phyloP scores from a whole-genome alignment of 495 filamentous ascomycete genomes.

The Aspergillus hancockii region DNA sequence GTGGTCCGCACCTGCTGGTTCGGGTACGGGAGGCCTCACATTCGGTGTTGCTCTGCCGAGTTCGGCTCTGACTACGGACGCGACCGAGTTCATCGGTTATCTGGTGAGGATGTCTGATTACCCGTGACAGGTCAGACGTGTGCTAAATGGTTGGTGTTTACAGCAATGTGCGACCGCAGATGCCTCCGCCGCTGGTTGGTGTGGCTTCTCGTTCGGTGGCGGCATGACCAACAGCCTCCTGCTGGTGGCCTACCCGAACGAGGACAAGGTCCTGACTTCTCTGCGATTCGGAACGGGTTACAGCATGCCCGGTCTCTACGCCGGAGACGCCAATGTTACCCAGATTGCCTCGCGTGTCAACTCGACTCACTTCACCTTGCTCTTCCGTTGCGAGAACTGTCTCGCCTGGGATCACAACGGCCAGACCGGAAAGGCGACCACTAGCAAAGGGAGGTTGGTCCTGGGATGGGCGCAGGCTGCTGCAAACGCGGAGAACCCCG shows the following conservation, averaged over 20 bases:
- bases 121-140: neutral
- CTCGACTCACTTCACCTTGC: constrained; percentile 10
- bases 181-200: constrained; percentile 18
- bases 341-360: constrained; percentile 16
- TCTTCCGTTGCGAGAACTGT: constrained; percentile 23
- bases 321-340: constrained; percentile 17
- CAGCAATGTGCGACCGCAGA: constrained; percentile 14
- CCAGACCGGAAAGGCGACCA: constrained; percentile 10
- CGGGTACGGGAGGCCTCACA: constrained; percentile 10
- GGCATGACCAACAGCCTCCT: constrained; percentile 18
- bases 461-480: constrained; percentile 18
- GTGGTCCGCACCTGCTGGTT: constrained; percentile 13
- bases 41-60: constrained; percentile 20
- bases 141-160: neutral
- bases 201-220: constrained; percentile 16
- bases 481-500: neutral
- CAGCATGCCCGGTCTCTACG: constrained; percentile 17
- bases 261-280: constrained; percentile 15
- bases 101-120: constrained; percentile 9
- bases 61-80: constrained; percentile 13
- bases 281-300: constrained; percentile 20
- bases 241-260: constrained; percentile 17
- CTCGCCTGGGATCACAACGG: constrained; percentile 19
- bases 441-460: constrained; percentile 9
- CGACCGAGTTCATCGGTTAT: constrained; percentile 22